Base-by-base conservation (phyloP, 169 alveolate genomes). In the Cyclospora cayetanensis region DNA sequence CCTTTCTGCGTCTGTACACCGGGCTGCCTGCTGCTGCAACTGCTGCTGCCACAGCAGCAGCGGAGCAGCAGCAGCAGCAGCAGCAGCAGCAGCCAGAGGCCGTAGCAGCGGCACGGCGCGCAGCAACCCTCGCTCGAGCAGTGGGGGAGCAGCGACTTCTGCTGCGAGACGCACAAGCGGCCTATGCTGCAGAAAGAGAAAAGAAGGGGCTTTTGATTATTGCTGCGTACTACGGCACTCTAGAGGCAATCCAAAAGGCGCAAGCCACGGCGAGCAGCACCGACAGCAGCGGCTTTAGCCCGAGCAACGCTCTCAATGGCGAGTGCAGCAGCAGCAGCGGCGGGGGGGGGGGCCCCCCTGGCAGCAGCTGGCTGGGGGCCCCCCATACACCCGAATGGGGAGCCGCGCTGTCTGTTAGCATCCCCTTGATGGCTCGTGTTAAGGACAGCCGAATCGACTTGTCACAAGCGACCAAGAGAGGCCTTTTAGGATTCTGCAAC, bases 271-370 rank as follows among this genome's bases (percentile, higher is more conserved):
- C 70, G n/a, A 55, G 15, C 34, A 22, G 29, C 70, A 22, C 9
- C 7, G 31, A 9, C 70, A 15, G 70, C 70, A 55, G 70, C 15
- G n/a, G 70, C 70, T 15, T 20, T 29, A 55, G 70, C 70, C 9
- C 9, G 34, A 29, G 70, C 34, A 20, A 20, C 70, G 7, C 22
- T 15, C 7, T 7, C 55, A 46, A 22, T 29, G n/a, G 70, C 70
- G n/a, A 29, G 34, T 15, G 70, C 70, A 55, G 70, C 70, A 55
- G 70, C 70, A 55, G 29, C 70, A 55, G 70, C 70, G n/a, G 70
- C 70, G n/a, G n/a, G n/a, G n/a, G n/a, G n/a, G n/a, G n/a, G n/a
- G n/a, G n/a, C n/a, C n/a, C n/a, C n/a, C n/a, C n/a, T n/a, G n/a
- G 15, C 70, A 55, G 70, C 70, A 55, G 70, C 70, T 11, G 70